Base-by-base conservation (phyloP, 2,329 filamentous ascomycete genomes). In the Parastagonospora nodorum region DNA sequence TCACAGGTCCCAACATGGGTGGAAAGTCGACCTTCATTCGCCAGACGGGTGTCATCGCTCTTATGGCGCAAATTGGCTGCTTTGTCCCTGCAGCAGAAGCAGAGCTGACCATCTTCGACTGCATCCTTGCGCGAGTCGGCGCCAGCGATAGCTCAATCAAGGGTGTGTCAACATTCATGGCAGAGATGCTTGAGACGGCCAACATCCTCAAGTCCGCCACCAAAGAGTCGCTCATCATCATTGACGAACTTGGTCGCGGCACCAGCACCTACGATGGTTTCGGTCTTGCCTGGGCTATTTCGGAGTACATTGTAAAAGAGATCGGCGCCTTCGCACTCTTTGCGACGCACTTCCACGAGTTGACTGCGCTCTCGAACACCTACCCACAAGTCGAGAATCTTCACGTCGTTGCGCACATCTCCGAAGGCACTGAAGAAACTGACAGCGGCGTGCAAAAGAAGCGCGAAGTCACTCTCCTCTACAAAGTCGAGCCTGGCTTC, bases 221-320 rank as follows among this genome's bases (percentile, higher is more conserved):
- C 0, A 86, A 88, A 29, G 94, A 99, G 71, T 96, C 91, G 4
- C 83, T 99, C 45, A 97, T 99, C 76, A 97, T 99, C 74, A 97
- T 99, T 63, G 95, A 99, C 73, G 94, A 99, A 74, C 85, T 99
- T 2, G 94, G 94, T 42, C 90, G 94, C 53, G 94, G 94, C 50
- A 99, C 94, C 0, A 97, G 92, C 55, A 99, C 95, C 0, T 99
- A 99, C 72, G 95, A 99, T 72, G 94, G 94, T 8, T 99, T 99
- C 66, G 94, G 95, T 32, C 84, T 99, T n/a, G 94, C 95, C 0
- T 99, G 94, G 94, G 94, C 94, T 43, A 99, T 99, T 55, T 96
- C 91, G 0, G 94, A 99, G 75, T 92, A 99, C 75, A 97, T 99
- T 57, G 84, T 99, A 69, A 91, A 88, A 52, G 92, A 97, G 70